Base-by-base conservation (phyloP, 805 yeast genomes). In the Candida lessepsii region DNA sequence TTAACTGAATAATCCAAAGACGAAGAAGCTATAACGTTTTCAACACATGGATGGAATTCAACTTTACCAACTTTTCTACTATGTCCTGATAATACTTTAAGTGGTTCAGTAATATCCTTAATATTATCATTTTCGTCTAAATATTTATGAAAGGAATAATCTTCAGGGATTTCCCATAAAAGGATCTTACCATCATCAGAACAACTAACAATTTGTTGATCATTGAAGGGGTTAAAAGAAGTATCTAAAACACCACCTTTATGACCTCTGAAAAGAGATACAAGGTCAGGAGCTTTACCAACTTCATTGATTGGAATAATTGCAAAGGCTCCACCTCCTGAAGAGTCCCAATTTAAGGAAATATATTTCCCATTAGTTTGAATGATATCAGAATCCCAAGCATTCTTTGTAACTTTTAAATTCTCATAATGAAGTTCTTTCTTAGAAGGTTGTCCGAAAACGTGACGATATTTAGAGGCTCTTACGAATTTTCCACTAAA, bases 271-370 rank as follows among this genome's bases (percentile, higher is more conserved):
- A 91, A 93, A 50, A 93, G 73, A 2, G 99, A 93, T 35, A 89
- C 90, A 45, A 83, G 79, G 52, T 93, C 99, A 3, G 96, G 97
- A 6, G 90, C 81, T 58, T 90, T 93, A 8, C 99, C 98, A 14
- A 79, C 82, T 61, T 91, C 96, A 7, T 61, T 59, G 18, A 87
- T 68, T 2, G 99, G 99, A 45, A 93, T 80, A 9, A 95, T 86
- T 1, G 96, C 96, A 70, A 93, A 90, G 0, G 98, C 95, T 39
- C 99, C 99, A 47, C 98, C 98, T 29, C 98, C 98, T 9, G 95
- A 83, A 23, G 96, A 74, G 44, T 86, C 88, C 96, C 96, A 89
- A 60, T 87, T 89, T 49, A 89, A 83, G 1, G 96, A 75, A 29
- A 93, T 63, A 55, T 78, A 93, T 60, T 84, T 83, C 27, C 96